Evolutionary conservation across 2,329 filamentous ascomycete genomes (phyloP).

Genomic region (Paecilomyces variotii): DNA sequence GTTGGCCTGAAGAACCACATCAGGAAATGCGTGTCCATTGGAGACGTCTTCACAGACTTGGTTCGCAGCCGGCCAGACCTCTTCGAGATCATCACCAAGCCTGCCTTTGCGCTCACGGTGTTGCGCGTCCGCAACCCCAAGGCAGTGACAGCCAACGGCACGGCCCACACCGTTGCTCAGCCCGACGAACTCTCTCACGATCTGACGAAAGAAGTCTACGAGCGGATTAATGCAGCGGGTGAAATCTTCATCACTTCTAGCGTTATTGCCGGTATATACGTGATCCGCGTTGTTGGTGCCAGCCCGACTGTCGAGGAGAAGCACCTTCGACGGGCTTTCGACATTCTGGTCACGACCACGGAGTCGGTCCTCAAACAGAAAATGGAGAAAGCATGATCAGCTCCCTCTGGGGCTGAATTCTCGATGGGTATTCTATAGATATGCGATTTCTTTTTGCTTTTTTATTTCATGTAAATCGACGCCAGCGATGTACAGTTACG

Average conservation of each 20-base stretch:
- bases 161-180: constrained; percentile 9
- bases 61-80: constrained; percentile 56
- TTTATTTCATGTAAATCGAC: background rate
- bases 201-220: constrained; percentile 67
- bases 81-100: constrained; percentile 66
- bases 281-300: constrained; percentile 73
- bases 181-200: constrained; percentile 53
- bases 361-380: constrained; percentile 41
- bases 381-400: background rate
- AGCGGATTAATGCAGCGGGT: constrained; percentile 62
- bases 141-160: constrained; percentile 6
- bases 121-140: constrained; percentile 53
- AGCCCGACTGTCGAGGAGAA: constrained; percentile 62
- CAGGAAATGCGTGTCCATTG: constrained; percentile 57
- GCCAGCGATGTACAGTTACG: background rate
- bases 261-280: constrained; percentile 63
- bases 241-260: constrained; percentile 78
- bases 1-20: constrained; percentile 68
- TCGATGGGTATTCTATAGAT: background rate
- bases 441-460: background rate
- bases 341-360: constrained; percentile 58
- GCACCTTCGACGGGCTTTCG: constrained; percentile 66
- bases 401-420: background rate
- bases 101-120: constrained; percentile 71
- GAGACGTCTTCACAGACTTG: constrained; percentile 60